Conservation (phyloP, 1,284 basidiomycete species). For the Athelia sp. region DNA sequence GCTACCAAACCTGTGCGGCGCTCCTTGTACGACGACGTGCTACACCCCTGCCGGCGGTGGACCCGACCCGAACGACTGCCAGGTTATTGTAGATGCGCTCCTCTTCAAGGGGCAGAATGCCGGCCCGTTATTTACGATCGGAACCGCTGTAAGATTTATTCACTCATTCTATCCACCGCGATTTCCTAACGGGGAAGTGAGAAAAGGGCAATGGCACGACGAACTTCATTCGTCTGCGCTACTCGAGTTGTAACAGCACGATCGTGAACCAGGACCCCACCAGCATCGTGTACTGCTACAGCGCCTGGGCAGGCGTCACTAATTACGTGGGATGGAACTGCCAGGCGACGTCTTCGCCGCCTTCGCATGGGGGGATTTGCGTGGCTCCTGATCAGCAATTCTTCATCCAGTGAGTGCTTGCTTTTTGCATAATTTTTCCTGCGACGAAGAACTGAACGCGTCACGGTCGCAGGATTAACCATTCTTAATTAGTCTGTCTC, state of each 20-base stretch:
- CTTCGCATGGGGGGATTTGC: slow-evolving; percentile 44
- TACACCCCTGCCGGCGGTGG: slow-evolving; percentile 39
- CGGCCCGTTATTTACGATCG: slow-evolving; percentile 26
- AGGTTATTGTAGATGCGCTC: slow-evolving; percentile 42
- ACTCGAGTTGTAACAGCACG: slow-evolving; percentile 31
- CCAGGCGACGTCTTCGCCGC: slow-evolving; percentile 39
- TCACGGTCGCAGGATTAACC: neutral
- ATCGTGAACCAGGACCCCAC: slow-evolving; percentile 33
- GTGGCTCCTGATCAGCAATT: slow-evolving; percentile 38
- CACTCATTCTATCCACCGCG: too few species aligned
- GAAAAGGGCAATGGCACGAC: too few species aligned
- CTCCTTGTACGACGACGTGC: slow-evolving; percentile 32
- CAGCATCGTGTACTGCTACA: slow-evolving; percentile 30
- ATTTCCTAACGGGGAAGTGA: too few species aligned
- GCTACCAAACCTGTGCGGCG: slow-evolving; percentile 25
- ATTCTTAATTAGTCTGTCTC: too few species aligned
- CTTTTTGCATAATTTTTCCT: neutral
- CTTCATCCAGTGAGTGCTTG: slow-evolving; percentile 44
- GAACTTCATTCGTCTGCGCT: slow-evolving; percentile 20
- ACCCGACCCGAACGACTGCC: slow-evolving; percentile 40
- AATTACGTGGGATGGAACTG: slow-evolving; percentile 33
- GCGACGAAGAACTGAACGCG: too few species aligned
- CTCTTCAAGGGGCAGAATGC: slow-evolving; percentile 40
- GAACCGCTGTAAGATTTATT: too few species aligned
- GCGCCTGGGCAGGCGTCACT: slow-evolving; percentile 26